Evolutionary conservation across 225 moss, liverwort and hornwort species (phyloP), one percentile per base, ranked within the genome.

Genomic region (Climacium dendroides): DNA sequence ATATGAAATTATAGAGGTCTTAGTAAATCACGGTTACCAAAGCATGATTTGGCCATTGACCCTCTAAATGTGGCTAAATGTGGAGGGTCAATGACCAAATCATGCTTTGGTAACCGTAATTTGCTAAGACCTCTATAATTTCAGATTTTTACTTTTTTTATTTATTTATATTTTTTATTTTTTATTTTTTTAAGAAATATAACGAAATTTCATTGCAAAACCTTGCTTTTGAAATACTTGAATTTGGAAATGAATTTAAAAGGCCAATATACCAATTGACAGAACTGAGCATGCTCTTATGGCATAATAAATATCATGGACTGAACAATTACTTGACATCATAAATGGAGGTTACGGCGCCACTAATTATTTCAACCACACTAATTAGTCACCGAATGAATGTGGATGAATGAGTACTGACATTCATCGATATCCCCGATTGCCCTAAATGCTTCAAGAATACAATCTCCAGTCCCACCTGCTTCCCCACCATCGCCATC

Each of bases 81-180:
- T n/a, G n/a, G n/a, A n/a, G 5, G 5, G 3, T 41, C 3, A 43
- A 26, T 25, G 39, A 8, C 5, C 8, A 70, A 69, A 41, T 7
- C 3, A 41, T 71, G 26, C 23, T 26, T 71, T 9, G 25, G 0
- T 71, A 7, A 39, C 2, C 0, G 1, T 69, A 4, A 69, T 24
- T 37, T 39, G 6, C 1, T 4, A 13, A 24, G 2, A 7, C 3
- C 20, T 7, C 39, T 39, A 4, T 22, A 13, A 24, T 23, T 12
- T 13, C 0, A 1, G 0, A 0, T 4, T 69, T 66, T 66, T 1
- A n/a, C n/a, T n/a, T n/a, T n/a, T n/a, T n/a, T n/a, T n/a, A n/a
- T n/a, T n/a, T n/a, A n/a, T n/a, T n/a, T n/a, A n/a, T n/a, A n/a
- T n/a, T n/a, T n/a, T n/a, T n/a, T n/a, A n/a, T n/a, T n/a, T n/a